phyloP scores from a whole-genome alignment of 805 yeast species.

The Barnettozyma vustinii region DNA sequence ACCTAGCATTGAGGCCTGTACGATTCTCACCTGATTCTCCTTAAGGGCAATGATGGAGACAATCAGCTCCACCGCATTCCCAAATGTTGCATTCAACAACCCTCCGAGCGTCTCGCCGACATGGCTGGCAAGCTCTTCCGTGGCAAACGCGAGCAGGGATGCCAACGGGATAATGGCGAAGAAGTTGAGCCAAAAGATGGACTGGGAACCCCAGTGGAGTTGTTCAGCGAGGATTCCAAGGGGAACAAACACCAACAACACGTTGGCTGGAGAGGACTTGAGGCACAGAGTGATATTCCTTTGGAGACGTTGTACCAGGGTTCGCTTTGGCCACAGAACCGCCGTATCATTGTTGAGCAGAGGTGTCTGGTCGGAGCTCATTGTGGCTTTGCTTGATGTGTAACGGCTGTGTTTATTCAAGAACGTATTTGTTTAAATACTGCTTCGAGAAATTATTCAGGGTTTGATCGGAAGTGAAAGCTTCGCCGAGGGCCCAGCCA shows the following conservation, averaged over 20 bases:
- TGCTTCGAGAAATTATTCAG: too few relatives aligned
- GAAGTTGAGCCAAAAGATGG: slow-evolving; percentile 70
- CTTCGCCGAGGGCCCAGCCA: too few relatives aligned
- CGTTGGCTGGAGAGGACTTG: slow-evolving; percentile 67
- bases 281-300: slow-evolving; percentile 28
- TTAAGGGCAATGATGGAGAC: slow-evolving; percentile 86
- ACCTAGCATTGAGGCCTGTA: slow-evolving; percentile 96
- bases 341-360: slow-evolving; percentile 1
- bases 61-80: slow-evolving; percentile 95
- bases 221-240: slow-evolving; percentile 74
- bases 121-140: slow-evolving; percentile 84
- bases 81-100: slow-evolving; percentile 91
- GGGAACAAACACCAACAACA: slow-evolving; percentile 79
- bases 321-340: slow-evolving; percentile 3
- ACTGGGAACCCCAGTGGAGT: slow-evolving; percentile 47
- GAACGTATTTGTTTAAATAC: too few relatives aligned
- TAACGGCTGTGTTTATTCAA: too few relatives aligned
- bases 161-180: slow-evolving; percentile 91
- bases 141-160: slow-evolving; percentile 81
- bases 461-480: too few relatives aligned
- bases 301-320: slow-evolving; percentile 10
- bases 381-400: background rate
- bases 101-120: slow-evolving; percentile 95
- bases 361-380: slow-evolving; percentile 9
- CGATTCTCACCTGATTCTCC: slow-evolving; percentile 86